Percentiles rank a stretch among this genome's conserved stretches.
phyloP scores from a whole-genome alignment of 2,329 filamentous ascomycete genomes.

The Phyllosticta citrichinensis region DNA sequence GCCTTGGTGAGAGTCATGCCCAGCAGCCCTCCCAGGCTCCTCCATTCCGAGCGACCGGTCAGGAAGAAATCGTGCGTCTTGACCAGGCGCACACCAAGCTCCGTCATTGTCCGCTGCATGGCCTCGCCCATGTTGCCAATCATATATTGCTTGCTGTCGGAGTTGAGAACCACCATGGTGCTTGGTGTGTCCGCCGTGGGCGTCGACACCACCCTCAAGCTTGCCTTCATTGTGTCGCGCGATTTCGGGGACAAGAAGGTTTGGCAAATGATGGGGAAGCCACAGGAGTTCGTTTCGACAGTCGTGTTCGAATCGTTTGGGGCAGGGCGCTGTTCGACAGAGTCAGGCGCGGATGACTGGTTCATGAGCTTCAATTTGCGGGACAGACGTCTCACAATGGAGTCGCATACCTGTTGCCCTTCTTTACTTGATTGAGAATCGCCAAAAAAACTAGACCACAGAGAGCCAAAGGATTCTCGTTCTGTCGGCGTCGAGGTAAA shows the following conservation, averaged over 20 bases:
- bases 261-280: not conserved
- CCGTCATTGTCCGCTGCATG: conserved; percentile 64
- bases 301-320: not conserved
- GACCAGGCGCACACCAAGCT: conserved; percentile 54
- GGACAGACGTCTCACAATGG: not conserved
- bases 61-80: conserved; percentile 73
- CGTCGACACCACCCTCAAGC: conserved; percentile 64
- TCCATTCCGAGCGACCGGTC: conserved; percentile 67
- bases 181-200: conserved; percentile 85
- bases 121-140: conserved; percentile 79
- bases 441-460: not conserved
- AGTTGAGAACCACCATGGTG: conserved; percentile 66
- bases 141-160: conserved; percentile 72
- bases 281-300: not conserved
- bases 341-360: not conserved
- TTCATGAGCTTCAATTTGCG: not conserved
- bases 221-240: conserved; percentile 17
- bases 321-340: not conserved
- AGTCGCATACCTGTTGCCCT: not conserved
- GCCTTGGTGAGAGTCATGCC: conserved; percentile 80
- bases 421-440: not conserved
- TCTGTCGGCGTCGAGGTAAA: not conserved
- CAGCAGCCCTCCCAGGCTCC: conserved; percentile 67
- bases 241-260: not conserved
- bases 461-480: not conserved